Base-by-base conservation (phyloP, 768 basidiomycete genomes). In the Tricholoma saponaceum region DNA sequence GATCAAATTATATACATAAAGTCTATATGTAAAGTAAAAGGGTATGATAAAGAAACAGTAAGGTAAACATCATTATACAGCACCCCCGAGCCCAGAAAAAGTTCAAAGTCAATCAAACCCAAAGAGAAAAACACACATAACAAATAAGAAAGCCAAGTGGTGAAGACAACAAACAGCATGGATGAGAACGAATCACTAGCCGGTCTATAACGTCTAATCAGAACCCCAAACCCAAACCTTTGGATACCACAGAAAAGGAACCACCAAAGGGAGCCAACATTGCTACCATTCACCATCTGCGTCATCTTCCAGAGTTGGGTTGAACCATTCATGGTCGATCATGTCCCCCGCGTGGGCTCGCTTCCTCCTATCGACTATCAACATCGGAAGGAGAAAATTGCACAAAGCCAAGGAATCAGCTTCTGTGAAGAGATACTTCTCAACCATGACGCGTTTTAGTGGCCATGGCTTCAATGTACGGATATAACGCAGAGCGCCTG, bases 401-500 rank as follows among this genome's bases (percentile, higher is more conserved):
- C 86, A 89, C 20, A 92, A 71, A 30, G 76, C 72, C 25, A 68
- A 67, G 8, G 89, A 80, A 55, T 92, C 86, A 13, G 69, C 64
- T 35, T 81, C 79, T 9, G 80, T 73, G 70, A 86, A 88, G 7
- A 88, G 74, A 69, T 97, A 97, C 69, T 95, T 96, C 78, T 97
- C 92, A 51, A 76, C 79, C 84, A 97, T 89, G 62, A 96, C 93
- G 22, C 86, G 84, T 62, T 81, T 77, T 53, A 96, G 76, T 9
- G 93, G 87, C 90, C 90, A 92, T 3, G 84, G 83, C 70, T 89
- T 91, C 63, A 93, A 72, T 22, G 81, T 83, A 59, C 76, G 77
- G 69, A 92, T 91, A 69, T 88, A 89, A 32, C 91, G 83, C 56
- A 92, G 74, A 23, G 77, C 71, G 56, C 90, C 90, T 85, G 65